Conservation (phyloP, 2,329 filamentous ascomycete species). For the Colletotrichum sp. region DNA sequence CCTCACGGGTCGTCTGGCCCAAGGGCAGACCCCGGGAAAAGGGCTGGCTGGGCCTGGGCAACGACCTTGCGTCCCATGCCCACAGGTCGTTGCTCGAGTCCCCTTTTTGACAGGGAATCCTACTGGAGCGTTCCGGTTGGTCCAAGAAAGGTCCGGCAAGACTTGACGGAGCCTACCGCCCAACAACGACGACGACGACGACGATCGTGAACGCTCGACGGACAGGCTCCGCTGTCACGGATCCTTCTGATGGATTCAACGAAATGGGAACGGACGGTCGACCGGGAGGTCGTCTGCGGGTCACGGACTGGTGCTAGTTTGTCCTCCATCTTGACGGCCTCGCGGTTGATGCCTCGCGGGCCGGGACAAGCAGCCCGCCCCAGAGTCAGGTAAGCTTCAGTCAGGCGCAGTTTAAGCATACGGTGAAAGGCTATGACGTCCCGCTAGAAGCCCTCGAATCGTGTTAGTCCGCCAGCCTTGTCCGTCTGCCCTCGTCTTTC, state of each 20-base stretch:
- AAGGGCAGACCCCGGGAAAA: neutral
- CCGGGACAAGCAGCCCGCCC: neutral
- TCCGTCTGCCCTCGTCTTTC: neutral
- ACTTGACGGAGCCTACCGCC: neutral
- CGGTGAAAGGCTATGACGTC: neutral
- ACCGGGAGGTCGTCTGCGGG: neutral
- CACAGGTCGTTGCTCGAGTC: neutral
- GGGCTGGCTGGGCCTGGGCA: neutral
- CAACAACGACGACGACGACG: neutral
- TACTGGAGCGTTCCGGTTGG: neutral
- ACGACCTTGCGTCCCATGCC: neutral
- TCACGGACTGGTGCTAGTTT: conserved; percentile 6
- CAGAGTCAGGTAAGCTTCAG: neutral
- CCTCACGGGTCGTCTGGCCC: neutral
- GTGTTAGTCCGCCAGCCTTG: neutral
- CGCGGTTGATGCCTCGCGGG: neutral
- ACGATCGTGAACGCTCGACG: neutral
- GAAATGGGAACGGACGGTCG: conserved; percentile 9
- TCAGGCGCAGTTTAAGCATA: neutral
- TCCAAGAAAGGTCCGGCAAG: neutral
- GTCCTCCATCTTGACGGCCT: neutral
- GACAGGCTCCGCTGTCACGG: conserved; percentile 12
- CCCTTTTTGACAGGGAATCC: neutral
- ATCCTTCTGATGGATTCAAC: neutral
- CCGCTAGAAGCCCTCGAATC: neutral